Evolutionary conservation across 2,329 filamentous ascomycete genomes (phyloP), one percentile per base, ranked within the genome.

Genomic region (Thielaviopsis euricoi): DNA sequence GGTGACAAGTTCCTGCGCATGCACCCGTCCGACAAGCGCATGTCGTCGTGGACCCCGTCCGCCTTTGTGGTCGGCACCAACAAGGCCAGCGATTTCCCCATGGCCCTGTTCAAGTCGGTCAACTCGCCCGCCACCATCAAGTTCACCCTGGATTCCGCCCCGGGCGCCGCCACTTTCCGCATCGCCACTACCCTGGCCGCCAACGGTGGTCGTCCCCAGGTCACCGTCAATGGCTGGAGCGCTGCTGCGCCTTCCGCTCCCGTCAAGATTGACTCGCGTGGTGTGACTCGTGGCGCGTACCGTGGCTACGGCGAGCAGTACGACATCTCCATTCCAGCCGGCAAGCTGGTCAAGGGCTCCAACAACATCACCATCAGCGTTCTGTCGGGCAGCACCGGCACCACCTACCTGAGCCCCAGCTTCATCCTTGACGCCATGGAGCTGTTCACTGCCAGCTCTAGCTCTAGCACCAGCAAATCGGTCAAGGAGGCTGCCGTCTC

Each of bases 21-120:
- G 82, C 83, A 86, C 65, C 83, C 82, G 2, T 80, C 78, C 3
- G 83, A 85, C 67, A 70, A 69, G 46, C 77, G 82, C 64, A 86
- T 86, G 82, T 68, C 71, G 25, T 71, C 70, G 58, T 86, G 82
- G 82, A 74, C 72, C 0, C 74, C 80, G 0, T 64, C 75, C 13
- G 84, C 80, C 0, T 84, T 82, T 68, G 83, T 78, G 1, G 76
- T 83, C 12, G 81, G 80, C 48, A 75, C 74, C 22, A 79, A 76
- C 23, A 66, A 70, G 6, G 65, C 75, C 1, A 68, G 69, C 3
- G 73, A 76, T 60, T 82, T 85, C 65, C 81, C 82, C 50, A 85
- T 86, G 82, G 82, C 82, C 0, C 66, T 84, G 25, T 82, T 83
- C 69, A 80, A 83, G 66, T 67, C 66, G 23, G 75, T 78, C 58